These are phyloP conservation scores for Penicillium roqueforti DNA, from an alignment of 495 filamentous ascomycete genomes.

Conservation along the genomic window DNA sequence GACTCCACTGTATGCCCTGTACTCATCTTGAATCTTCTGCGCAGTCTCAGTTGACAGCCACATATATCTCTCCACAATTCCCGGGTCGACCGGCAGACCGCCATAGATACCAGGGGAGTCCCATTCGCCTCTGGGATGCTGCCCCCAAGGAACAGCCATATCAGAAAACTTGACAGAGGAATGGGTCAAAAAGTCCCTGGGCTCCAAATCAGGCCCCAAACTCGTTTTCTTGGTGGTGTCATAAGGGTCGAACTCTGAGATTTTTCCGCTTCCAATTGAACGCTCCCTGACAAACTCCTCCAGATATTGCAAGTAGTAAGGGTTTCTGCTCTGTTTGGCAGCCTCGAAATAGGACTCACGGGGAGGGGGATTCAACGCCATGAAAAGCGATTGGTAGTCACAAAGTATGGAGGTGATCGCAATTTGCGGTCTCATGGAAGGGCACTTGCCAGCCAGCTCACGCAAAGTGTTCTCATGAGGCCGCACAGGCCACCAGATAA, in stretches of 20 bases:
- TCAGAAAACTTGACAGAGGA: slow-evolving; percentile 8
- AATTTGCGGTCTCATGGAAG: slow-evolving; percentile 17
- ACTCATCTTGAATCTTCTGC: slow-evolving; percentile 16
- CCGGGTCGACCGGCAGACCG: slow-evolving; percentile 5
- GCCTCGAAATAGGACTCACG: slow-evolving; percentile 13
- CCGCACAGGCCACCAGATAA: slow-evolving; percentile 18
- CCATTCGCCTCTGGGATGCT: slow-evolving; percentile 10
- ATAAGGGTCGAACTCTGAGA: slow-evolving; percentile 10
- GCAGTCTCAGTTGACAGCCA: slow-evolving; percentile 18
- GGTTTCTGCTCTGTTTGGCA: slow-evolving; percentile 15
- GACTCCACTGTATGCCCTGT: background rate
- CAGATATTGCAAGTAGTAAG: slow-evolving; percentile 17
- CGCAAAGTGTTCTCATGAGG: slow-evolving; percentile 10
- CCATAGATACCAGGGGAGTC: slow-evolving; percentile 11
- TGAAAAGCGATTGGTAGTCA: slow-evolving; percentile 13
- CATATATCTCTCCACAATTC: slow-evolving; percentile 19
- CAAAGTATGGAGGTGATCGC: slow-evolving; percentile 16
- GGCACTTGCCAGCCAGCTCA: slow-evolving; percentile 16
- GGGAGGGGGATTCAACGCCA: slow-evolving; percentile 12
- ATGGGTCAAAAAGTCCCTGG: slow-evolving; percentile 9
- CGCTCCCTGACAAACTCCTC: slow-evolving; percentile 13
- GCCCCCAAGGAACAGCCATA: slow-evolving; percentile 7
- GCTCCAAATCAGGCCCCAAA: slow-evolving; percentile 20
- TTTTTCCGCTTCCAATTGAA: slow-evolving; percentile 6
- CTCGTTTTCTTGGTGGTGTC: slow-evolving; percentile 7